Conservation (phyloP, 768 basidiomycete genomes). For the Pluteus cervinus region DNA sequence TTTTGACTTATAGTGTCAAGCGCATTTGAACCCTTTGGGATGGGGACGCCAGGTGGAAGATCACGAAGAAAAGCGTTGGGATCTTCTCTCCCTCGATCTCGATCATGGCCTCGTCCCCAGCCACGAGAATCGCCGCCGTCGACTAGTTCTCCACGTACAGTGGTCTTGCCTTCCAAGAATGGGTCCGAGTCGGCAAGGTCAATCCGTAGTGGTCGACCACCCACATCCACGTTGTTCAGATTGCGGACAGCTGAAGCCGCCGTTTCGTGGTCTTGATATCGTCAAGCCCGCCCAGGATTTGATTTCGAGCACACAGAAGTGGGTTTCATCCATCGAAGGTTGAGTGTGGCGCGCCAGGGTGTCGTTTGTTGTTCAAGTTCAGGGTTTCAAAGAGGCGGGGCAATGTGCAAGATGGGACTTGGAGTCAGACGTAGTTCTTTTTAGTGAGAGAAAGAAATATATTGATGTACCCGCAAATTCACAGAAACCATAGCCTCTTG, state of each 20-base stretch:
- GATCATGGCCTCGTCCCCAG: constrained; percentile 45
- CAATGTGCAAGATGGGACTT: constrained; percentile 16
- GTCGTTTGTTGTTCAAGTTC: neutral
- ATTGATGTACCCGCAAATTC: constrained; percentile 79
- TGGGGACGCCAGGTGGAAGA: constrained; percentile 71
- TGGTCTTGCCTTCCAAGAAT: constrained; percentile 86
- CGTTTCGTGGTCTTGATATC: constrained; percentile 81
- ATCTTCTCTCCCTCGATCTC: too few relatives aligned
- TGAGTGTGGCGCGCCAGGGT: neutral
- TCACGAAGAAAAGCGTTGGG: constrained; percentile 51
- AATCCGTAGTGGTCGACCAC: constrained; percentile 88
- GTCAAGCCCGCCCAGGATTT: constrained; percentile 8
- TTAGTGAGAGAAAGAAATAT: constrained; percentile 19
- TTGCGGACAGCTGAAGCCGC: constrained; percentile 94
- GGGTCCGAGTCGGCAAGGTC: constrained; percentile 93
- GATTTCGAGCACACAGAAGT: constrained; percentile 4
- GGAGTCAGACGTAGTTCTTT: constrained; percentile 30
- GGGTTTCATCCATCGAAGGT: constrained; percentile 1
- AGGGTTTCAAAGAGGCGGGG: neutral
- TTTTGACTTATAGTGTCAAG: constrained; percentile 84
- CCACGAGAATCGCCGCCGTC: constrained; percentile 60
- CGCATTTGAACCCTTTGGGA: constrained; percentile 64
- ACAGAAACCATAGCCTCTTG: constrained; percentile 91
- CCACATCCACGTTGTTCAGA: constrained; percentile 87
- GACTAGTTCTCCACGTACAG: constrained; percentile 74